Evolutionary conservation across 805 yeast species (phyloP).

Genomic region (Candida awuae): DNA sequence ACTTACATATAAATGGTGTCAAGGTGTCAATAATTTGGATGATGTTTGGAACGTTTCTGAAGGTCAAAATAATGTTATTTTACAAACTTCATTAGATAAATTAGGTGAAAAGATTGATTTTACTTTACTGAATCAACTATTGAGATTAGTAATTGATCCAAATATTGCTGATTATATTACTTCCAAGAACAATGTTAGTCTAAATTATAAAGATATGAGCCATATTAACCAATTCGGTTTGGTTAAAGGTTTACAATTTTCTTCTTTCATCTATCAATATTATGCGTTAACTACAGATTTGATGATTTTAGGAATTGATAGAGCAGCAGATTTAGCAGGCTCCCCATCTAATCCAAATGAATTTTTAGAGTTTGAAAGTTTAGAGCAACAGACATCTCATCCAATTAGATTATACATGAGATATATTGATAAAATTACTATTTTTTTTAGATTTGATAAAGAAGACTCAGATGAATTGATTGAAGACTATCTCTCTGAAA

Average conservation of each 20-base stretch:
- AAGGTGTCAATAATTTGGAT: slow-evolving; percentile 73
- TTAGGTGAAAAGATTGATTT: slow-evolving; percentile 82
- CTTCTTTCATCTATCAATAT: slow-evolving; percentile 83
- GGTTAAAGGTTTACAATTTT: slow-evolving; percentile 80
- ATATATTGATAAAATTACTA: slow-evolving; percentile 72
- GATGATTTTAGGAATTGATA: slow-evolving; percentile 71
- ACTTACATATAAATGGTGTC: slow-evolving; percentile 88
- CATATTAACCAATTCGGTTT: slow-evolving; percentile 86
- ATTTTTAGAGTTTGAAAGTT: slow-evolving; percentile 63
- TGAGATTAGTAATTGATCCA: slow-evolving; percentile 77
- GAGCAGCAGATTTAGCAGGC: slow-evolving; percentile 87
- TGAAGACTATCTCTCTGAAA: slow-evolving; percentile 68
- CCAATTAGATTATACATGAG: slow-evolving; percentile 80
- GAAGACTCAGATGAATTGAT: slow-evolving; percentile 70
- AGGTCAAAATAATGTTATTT: slow-evolving; percentile 75
- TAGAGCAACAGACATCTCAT: slow-evolving; percentile 50
- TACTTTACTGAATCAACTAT: slow-evolving; percentile 71
- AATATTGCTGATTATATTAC: slow-evolving; percentile 92
- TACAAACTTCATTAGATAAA: slow-evolving; percentile 67
- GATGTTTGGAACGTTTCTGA: slow-evolving; percentile 70
- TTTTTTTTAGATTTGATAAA: slow-evolving; percentile 66
- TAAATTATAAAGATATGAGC: slow-evolving; percentile 90
- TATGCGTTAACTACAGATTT: slow-evolving; percentile 83
- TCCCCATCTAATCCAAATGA: slow-evolving; percentile 61
- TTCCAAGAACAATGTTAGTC: slow-evolving; percentile 74